Evolutionary conservation across 371 early-diverging fungal genomes (phyloP), one percentile per base, ranked within the genome.

Genomic region (Syncephalastrum contaminatum): DNA sequence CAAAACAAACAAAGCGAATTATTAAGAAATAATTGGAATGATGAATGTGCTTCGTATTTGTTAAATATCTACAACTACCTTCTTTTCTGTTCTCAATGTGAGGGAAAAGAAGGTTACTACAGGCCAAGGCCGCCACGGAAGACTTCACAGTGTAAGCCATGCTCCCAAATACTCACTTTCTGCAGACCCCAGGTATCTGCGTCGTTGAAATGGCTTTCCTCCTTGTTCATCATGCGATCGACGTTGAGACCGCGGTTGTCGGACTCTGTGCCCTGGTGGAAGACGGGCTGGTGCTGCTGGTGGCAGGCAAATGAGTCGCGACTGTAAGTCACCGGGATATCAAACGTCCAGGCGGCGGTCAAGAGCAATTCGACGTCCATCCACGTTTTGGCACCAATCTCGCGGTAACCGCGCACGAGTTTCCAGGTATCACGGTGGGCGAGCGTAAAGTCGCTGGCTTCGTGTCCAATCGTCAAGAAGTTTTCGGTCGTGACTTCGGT

Each of bases 401-500:
- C 77, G 19, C 77, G 64, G 24, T 70, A 76, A 1, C 73, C 77
- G 49, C 60, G 61, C 0, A 67, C 61, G 18, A 64, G 43, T 47
- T 66, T 63, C 77, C 77, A 76, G 16, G 77, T 76, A 49, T 73
- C 73, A n/a, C 77, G 64, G 27, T 76, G 71, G 16, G 73, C 77
- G 43, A 76, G 59, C 1, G 67, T 73, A 45, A 76, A 76, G 49
- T 76, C 73, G 50, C 77, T 66, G 41, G 77, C 73, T 48, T 76
- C 69, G 48, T 66, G 61, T 5, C 67, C 64, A 7, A 67, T 64
- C 13, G 58, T 46, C n/a, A 64, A 44, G 36, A 68, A 68, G 46
- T 73, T 73, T 24, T 56, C 56, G 4, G 60, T 56, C 2, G 61
- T 62, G 4, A 67, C 20, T 19, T 46, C 43, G 20, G 44, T 47